phyloP scores from a whole-genome alignment of 2,329 filamentous ascomycete species.

The Paecilomyces fulvus region DNA sequence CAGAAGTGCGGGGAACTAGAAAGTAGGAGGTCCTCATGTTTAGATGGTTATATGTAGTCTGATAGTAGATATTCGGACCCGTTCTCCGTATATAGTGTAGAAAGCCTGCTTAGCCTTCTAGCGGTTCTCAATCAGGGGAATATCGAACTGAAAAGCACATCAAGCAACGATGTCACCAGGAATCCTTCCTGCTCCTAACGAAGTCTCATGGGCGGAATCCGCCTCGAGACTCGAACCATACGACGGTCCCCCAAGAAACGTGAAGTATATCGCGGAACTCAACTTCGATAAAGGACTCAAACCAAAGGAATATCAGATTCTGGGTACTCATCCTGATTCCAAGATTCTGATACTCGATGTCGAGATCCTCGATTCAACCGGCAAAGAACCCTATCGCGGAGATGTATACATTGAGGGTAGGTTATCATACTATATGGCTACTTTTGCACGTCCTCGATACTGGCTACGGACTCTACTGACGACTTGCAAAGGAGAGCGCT shows the following conservation, averaged over 20 bases:
- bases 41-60: not conserved
- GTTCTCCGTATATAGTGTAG: not conserved
- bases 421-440: not conserved
- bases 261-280: constrained; percentile 18
- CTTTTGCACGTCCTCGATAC: not conserved
- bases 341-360: constrained; percentile 32
- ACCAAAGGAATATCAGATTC: constrained; percentile 27
- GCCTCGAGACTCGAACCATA: constrained; percentile 7
- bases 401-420: constrained; percentile 33
- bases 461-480: not conserved
- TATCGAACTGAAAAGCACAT: not conserved
- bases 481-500: constrained; percentile 18
- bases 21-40: not conserved
- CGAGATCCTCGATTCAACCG: constrained; percentile 34
- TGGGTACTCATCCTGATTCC: not conserved
- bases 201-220: not conserved
- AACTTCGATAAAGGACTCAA: constrained; percentile 23
- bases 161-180: not conserved
- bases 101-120: not conserved
- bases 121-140: not conserved
- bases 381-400: constrained; percentile 27
- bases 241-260: constrained; percentile 17
- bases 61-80: not conserved
- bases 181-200: not conserved
- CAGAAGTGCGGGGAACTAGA: not conserved